Percentiles rank a stretch among this genome's conserved stretches.
Conservation (phyloP, 2,329 filamentous ascomycete species). For the Aspergillus aculeatus region DNA sequence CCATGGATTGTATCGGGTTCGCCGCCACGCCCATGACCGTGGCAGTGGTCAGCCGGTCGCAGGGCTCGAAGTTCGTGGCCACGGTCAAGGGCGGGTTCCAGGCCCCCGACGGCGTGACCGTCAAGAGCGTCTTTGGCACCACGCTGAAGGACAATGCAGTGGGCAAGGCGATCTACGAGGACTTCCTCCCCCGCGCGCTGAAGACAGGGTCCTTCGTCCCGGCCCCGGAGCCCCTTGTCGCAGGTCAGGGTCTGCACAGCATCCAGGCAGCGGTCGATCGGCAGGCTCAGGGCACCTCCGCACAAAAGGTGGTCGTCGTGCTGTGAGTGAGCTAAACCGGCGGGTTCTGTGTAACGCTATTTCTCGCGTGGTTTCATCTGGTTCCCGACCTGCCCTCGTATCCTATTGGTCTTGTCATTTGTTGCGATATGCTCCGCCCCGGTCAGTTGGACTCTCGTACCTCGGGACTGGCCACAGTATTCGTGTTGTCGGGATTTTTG, state of each 20-base stretch:
- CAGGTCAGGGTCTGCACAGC: constrained; percentile 13
- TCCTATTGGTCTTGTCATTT: no score
- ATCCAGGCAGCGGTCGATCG: not conserved
- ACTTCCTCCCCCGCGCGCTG: constrained; percentile 35
- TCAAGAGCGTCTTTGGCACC: constrained; percentile 24
- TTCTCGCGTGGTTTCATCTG: no score
- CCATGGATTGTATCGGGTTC: constrained; percentile 10
- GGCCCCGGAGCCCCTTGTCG: constrained; percentile 36
- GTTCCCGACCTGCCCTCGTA: no score
- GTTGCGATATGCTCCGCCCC: no score
- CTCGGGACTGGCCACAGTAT: no score
- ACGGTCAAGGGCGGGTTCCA: constrained; percentile 8
- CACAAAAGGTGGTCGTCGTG: not conserved
- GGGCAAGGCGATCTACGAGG: constrained; percentile 31
- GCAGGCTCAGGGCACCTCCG: not conserved
- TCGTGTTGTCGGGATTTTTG: no score
- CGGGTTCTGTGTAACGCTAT: no score
- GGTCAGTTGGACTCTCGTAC: no score
- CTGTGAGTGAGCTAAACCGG: not conserved
- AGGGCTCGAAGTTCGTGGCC: constrained; percentile 21
- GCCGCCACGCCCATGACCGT: constrained; percentile 3
- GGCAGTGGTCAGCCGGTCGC: constrained; percentile 12
- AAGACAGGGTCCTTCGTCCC: constrained; percentile 27
- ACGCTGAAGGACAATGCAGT: constrained; percentile 24
- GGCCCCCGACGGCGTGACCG: constrained; percentile 20